A percentile compares a stretch with the other conserved stretches of the same genome.
Conservation (phyloP, 768 basidiomycete genomes). For the Auriscalpium orientale region DNA sequence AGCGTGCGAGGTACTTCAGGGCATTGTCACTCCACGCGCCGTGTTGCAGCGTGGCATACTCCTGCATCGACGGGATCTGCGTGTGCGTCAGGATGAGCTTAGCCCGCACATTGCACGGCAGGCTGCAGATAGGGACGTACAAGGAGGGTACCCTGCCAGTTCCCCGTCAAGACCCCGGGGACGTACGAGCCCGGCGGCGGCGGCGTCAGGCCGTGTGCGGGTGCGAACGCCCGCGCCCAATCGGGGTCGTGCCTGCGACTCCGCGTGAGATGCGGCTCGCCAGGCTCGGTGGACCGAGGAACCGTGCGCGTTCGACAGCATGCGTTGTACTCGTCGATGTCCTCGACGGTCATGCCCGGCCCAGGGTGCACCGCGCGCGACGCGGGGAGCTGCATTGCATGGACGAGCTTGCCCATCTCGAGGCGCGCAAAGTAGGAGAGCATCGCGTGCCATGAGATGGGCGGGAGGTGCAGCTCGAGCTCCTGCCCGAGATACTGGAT, state of each 20-base stretch:
- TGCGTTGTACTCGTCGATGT: slow-evolving; percentile 8
- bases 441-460: slow-evolving; percentile 7
- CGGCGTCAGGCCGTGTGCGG: neutral
- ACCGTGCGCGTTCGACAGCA: neutral
- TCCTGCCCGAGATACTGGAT: slow-evolving; percentile 2
- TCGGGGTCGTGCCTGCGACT: neutral
- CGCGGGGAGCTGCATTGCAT: neutral
- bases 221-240: neutral
- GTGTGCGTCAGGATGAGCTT: neutral
- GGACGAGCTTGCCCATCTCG: neutral
- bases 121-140: slow-evolving; percentile 4
- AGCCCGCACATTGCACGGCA: neutral
- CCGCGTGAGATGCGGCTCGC: neutral
- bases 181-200: slow-evolving; percentile 3
- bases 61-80: neutral
- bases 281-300: neutral
- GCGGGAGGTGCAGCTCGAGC: slow-evolving; percentile 5
- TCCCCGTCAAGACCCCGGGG: slow-evolving; percentile 1
- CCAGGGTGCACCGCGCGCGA: neutral
- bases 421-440: slow-evolving; percentile 11
- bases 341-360: neutral
- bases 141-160: neutral
- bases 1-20: neutral
- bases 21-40: slow-evolving; percentile 1
- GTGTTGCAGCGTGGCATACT: neutral